These are phyloP conservation scores for Calonectria pseudoturangicola DNA, from an alignment of 2,329 filamentous ascomycete genomes.

Conservation along the genomic window DNA sequence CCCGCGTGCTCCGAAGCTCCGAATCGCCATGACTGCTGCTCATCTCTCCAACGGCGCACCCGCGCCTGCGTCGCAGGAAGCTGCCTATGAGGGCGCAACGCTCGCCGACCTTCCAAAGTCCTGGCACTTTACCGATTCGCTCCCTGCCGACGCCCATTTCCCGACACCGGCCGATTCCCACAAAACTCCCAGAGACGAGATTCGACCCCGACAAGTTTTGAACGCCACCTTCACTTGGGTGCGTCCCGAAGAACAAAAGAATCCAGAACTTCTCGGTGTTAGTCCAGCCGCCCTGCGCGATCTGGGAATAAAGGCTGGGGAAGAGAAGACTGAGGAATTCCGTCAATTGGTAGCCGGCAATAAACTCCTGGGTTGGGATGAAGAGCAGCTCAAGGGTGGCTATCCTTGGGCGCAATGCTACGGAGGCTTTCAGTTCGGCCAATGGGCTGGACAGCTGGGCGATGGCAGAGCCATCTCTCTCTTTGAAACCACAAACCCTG, in stretches of 20 bases:
- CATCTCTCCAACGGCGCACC: conserved; percentile 56
- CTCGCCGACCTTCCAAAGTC: conserved; percentile 77
- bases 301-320: conserved; percentile 82
- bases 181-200: conserved; percentile 83
- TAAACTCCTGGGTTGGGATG: conserved; percentile 85
- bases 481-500: conserved; percentile 89
- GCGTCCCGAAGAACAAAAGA: conserved; percentile 82
- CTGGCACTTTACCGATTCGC: conserved; percentile 78
- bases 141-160: conserved; percentile 86
- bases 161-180: conserved; percentile 89
- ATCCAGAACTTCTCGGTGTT: conserved; percentile 87
- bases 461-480: conserved; percentile 96
- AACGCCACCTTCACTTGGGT: conserved; percentile 94
- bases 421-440: conserved; percentile 86
- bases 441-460: conserved; percentile 96
- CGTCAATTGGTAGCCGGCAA: conserved; percentile 87
- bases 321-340: conserved; percentile 84
- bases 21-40: conserved; percentile 57
- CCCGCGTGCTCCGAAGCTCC: conserved; percentile 53
- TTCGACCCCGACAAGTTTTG: conserved; percentile 89
- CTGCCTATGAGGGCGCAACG: conserved; percentile 57
- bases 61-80: conserved; percentile 30
- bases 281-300: conserved; percentile 87
- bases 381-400: conserved; percentile 78
- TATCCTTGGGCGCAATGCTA: conserved; percentile 99